phyloP scores from a whole-genome alignment of 805 yeast genomes.

The Suhomyces tanzawaensis region DNA sequence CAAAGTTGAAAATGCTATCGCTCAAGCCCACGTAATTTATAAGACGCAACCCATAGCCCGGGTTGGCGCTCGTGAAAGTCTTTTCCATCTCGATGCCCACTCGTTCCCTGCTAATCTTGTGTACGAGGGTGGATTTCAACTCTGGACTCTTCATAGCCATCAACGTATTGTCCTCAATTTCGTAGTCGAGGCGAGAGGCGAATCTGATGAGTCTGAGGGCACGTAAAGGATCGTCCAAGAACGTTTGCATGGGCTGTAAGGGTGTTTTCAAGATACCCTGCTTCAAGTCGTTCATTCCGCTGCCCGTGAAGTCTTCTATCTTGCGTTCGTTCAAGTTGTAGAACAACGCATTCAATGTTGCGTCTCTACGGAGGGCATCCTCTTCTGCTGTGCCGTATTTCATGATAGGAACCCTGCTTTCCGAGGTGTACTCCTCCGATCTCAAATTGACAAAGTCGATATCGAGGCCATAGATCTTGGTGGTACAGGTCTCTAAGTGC shows the following conservation, averaged over 20 bases:
- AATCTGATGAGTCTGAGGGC: slow-evolving; percentile 83
- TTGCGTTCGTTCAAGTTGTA: slow-evolving; percentile 67
- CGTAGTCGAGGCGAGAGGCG: slow-evolving; percentile 73
- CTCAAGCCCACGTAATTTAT: slow-evolving; percentile 55
- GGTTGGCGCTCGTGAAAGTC: slow-evolving; percentile 62
- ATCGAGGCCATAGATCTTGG: slow-evolving; percentile 77
- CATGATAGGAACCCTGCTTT: slow-evolving; percentile 82
- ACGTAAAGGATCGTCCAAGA: slow-evolving; percentile 90
- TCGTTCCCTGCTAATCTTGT: slow-evolving; percentile 85
- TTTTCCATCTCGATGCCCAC: slow-evolving; percentile 84
- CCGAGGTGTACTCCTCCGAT: slow-evolving; percentile 78
- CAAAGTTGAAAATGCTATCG: slow-evolving; percentile 52
- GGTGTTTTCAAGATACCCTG: slow-evolving; percentile 83
- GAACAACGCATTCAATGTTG: slow-evolving; percentile 89
- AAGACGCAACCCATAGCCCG: slow-evolving; percentile 60
- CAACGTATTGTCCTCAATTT: slow-evolving; percentile 55
- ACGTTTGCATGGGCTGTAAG: slow-evolving; percentile 77
- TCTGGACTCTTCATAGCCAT: slow-evolving; percentile 61
- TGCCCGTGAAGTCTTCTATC: slow-evolving; percentile 82
- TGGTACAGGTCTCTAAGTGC: slow-evolving; percentile 95
- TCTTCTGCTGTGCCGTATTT: slow-evolving; percentile 86
- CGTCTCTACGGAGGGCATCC: slow-evolving; percentile 92
- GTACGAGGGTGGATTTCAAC: slow-evolving; percentile 56
- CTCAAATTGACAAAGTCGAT: slow-evolving; percentile 92
- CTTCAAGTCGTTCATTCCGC: slow-evolving; percentile 70